Evolutionary conservation across 306 rosid species (phyloP), one percentile per base, ranked within the genome.

Genomic region (Begonia peltatifolia): DNA sequence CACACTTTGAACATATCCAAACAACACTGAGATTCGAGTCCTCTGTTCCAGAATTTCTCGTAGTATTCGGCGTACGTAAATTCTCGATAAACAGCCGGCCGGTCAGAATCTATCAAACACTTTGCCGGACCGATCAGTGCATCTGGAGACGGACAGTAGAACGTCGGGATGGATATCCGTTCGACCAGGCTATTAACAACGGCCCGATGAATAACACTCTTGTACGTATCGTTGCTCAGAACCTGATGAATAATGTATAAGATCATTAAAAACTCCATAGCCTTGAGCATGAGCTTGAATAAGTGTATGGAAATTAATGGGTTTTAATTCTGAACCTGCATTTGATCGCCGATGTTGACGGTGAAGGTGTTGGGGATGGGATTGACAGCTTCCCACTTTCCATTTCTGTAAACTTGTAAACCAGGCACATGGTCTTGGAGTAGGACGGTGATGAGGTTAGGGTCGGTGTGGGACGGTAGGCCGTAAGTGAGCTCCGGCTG

Each of bases 391-490:
- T 73, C 41, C 83, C 79, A 77, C 42, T 55, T 68, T 9, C 71
- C 76, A n/a, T 77, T 42, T 9, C 48, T 56, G 10, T 66, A 63
- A 48, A 73, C 83, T 56, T 77, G 83, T 36, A 77, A 69, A 36
- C 83, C 83, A 11, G 83, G 74, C 5, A 73, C 79, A 5, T 73
- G 59, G 48, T 77, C 83, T 57, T 73, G 83, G 41, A 77, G 79
- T 46, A 77, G 70, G 41, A 77, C 20, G 10, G 79, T 77, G 59
- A 77, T 69, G 17, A 73, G 61, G 52, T 77, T 77, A 5, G 71
- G 61, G 35, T 77, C 83, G 1, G 83, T 73, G 42, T 77, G 83
- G 22, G 69, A 63, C 0, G 83, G 79, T 62, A 77, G 61, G 44
- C 79, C 83, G 36, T 66, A 77, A 2, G 83, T 73, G 36, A 77